Percentiles rank a stretch among this genome's conserved stretches.
These are phyloP conservation scores for Globisporangium echinulatum DNA, from an alignment of 352 stramenopile species.

Conservation along the genomic window DNA sequence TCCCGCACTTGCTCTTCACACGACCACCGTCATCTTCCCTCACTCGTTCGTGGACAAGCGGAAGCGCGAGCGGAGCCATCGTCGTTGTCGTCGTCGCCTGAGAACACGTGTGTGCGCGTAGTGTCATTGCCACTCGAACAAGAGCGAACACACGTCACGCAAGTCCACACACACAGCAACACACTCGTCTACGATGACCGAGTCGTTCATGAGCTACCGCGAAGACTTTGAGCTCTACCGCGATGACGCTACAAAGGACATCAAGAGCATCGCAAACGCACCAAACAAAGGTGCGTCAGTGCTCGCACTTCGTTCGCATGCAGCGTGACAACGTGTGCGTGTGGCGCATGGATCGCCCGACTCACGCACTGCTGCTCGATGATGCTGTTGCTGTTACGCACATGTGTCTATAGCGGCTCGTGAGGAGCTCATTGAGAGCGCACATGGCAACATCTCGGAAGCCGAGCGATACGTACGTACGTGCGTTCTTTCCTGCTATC, in stretches of 20 bases:
- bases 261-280: constrained; percentile 53
- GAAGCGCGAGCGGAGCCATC: too few relatives aligned
- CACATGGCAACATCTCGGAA: constrained; percentile 66
- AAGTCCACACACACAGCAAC: not conserved
- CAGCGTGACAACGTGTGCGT: too few relatives aligned
- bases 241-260: constrained; percentile 67
- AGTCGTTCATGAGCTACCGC: constrained; percentile 73
- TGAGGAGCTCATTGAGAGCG: constrained; percentile 42
- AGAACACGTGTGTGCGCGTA: too few relatives aligned
- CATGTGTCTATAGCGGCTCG: constrained; percentile 20
- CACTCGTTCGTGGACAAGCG: too few relatives aligned
- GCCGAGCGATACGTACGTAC: constrained; percentile 60
- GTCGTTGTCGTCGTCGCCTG: too few relatives aligned
- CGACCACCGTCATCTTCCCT: too few relatives aligned
- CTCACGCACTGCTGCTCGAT: not conserved
- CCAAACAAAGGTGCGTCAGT: constrained; percentile 14
- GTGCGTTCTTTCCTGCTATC: not conserved
- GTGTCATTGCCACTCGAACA: too few relatives aligned
- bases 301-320: not conserved
- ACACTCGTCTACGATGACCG: constrained; percentile 39
- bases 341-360: not conserved
- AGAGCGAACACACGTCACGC: not conserved
- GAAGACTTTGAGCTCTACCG: constrained; percentile 83
- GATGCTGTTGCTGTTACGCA: too few relatives aligned
- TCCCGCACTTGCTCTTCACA: too few relatives aligned